Conservation (phyloP, 805 yeast species). For the Kregervanrija delftensis region DNA sequence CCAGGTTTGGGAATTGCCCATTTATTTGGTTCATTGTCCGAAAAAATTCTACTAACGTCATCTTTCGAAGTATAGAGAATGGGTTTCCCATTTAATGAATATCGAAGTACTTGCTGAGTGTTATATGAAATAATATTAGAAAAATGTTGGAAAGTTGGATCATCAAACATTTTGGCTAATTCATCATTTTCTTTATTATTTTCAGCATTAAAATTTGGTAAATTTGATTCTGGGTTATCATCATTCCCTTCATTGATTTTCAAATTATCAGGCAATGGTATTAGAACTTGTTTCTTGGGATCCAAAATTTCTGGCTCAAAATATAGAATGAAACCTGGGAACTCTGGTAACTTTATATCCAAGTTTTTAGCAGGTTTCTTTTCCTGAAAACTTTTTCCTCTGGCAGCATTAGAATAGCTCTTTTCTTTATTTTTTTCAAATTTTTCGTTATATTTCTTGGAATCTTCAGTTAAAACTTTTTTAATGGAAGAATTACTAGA, state of each 20-base stretch:
- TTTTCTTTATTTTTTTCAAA: slow-evolving; percentile 2
- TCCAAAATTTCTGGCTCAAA: slow-evolving; percentile 67
- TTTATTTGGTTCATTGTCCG: slow-evolving; percentile 12
- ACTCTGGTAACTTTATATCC: slow-evolving; percentile 35
- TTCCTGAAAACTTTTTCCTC: too few relatives aligned
- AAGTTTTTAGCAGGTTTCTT: background rate
- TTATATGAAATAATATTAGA: slow-evolving; percentile 70
- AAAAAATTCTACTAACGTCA: slow-evolving; percentile 39
- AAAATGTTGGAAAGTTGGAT: slow-evolving; percentile 73
- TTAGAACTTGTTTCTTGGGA: slow-evolving; percentile 35
- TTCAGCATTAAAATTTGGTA: slow-evolving; percentile 12
- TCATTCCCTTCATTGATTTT: slow-evolving; percentile 10
- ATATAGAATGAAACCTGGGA: slow-evolving; percentile 61
- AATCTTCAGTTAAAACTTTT: background rate
- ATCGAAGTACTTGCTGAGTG: slow-evolving; percentile 81
- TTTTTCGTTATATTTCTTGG: background rate
- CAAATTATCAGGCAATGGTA: slow-evolving; percentile 37
- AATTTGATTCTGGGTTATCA: slow-evolving; percentile 11
- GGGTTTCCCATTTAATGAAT: slow-evolving; percentile 75
- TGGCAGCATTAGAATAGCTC: background rate
- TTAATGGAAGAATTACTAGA: too few relatives aligned
- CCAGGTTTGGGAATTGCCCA: slow-evolving; percentile 50
- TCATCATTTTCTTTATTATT: slow-evolving; percentile 33
- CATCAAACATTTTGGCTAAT: slow-evolving; percentile 55
- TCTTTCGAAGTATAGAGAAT: slow-evolving; percentile 64